phyloP scores from a whole-genome alignment of 306 rosid genomes.

The Vigna angularis region DNA sequence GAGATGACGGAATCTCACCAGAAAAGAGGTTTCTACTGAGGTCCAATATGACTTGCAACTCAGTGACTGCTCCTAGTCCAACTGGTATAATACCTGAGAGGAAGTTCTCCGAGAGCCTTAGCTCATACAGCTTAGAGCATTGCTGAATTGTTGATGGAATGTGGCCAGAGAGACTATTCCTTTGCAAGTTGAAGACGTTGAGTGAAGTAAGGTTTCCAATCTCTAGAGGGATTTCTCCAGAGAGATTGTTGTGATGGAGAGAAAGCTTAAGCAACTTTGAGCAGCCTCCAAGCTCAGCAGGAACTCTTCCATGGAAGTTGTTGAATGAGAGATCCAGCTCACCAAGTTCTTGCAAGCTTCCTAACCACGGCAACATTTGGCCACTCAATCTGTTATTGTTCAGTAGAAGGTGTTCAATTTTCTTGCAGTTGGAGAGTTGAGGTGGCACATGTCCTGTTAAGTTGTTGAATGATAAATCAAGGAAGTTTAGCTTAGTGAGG shows the following conservation, averaged over 20 bases:
- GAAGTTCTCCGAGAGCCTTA: slow-evolving; percentile 73
- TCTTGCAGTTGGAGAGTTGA: slow-evolving; percentile 56
- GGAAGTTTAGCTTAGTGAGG: slow-evolving; percentile 61
- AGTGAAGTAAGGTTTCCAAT: slow-evolving; percentile 68
- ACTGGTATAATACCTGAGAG: slow-evolving; percentile 63
- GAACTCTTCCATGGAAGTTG: slow-evolving; percentile 63
- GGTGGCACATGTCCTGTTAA: slow-evolving; percentile 54
- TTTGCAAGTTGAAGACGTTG: slow-evolving; percentile 69
- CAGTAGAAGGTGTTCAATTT: slow-evolving; percentile 70
- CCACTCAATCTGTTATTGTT: slow-evolving; percentile 59
- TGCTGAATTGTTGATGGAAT: slow-evolving; percentile 66
- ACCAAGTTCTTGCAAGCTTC: slow-evolving; percentile 61
- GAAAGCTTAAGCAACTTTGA: slow-evolving; percentile 66
- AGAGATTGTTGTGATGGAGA: slow-evolving; percentile 65
- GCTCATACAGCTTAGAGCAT: slow-evolving; percentile 69
- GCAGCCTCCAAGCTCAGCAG: slow-evolving; percentile 66
- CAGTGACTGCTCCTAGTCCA: slow-evolving; percentile 64
- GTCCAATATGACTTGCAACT: slow-evolving; percentile 77
- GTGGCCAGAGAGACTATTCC: slow-evolving; percentile 59
- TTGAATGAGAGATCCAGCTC: slow-evolving; percentile 80
- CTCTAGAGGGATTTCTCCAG: slow-evolving; percentile 59
- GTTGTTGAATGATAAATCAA: slow-evolving; percentile 72
- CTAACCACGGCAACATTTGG: slow-evolving; percentile 57
- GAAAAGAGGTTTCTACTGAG: slow-evolving; percentile 60
- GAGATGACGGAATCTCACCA: slow-evolving; percentile 69